A percentile compares a stretch with the other conserved stretches of the same genome.
phyloP scores from a whole-genome alignment of 768 basidiomycete genomes.

The Agrocybe praecox region DNA sequence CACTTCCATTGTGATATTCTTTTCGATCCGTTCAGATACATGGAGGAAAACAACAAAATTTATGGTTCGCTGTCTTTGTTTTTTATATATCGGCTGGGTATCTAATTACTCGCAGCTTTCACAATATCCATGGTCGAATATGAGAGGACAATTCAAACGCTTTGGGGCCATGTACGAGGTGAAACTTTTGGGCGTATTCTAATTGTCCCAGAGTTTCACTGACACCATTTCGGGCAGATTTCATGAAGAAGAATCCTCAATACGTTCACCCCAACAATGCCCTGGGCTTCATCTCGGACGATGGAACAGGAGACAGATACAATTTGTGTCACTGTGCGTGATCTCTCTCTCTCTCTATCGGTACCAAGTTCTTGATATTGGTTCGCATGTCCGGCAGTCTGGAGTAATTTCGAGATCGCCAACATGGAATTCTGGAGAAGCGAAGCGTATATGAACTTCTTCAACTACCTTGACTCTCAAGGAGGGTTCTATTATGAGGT shows the following conservation, averaged over 20 bases:
- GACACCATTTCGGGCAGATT: constrained; percentile 44
- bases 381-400: constrained; percentile 35
- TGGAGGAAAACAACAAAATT: constrained; percentile 71
- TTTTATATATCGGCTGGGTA: neutral
- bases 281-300: constrained; percentile 65
- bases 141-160: constrained; percentile 73
- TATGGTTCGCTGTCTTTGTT: constrained; percentile 69
- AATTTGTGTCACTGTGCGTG: constrained; percentile 78
- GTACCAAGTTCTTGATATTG: neutral
- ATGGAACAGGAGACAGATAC: constrained; percentile 64
- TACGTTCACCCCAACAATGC: constrained; percentile 61
- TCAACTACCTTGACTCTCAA: constrained; percentile 59
- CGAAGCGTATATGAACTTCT: constrained; percentile 65
- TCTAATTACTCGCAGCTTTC: constrained; percentile 38
- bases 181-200: neutral
- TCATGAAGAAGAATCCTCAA: constrained; percentile 57
- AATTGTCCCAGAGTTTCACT: neutral
- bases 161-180: constrained; percentile 78
- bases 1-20: constrained; percentile 75
- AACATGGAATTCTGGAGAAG: constrained; percentile 69
- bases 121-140: constrained; percentile 80
- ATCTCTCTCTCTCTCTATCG: constrained; percentile 11
- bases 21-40: constrained; percentile 71
- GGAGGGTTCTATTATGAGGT: constrained; percentile 78
- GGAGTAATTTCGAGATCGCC: constrained; percentile 77